Evolutionary conservation across 306 rosid genomes (phyloP), one percentile per base, ranked within the genome.

Genomic region (Betula pendula): DNA sequence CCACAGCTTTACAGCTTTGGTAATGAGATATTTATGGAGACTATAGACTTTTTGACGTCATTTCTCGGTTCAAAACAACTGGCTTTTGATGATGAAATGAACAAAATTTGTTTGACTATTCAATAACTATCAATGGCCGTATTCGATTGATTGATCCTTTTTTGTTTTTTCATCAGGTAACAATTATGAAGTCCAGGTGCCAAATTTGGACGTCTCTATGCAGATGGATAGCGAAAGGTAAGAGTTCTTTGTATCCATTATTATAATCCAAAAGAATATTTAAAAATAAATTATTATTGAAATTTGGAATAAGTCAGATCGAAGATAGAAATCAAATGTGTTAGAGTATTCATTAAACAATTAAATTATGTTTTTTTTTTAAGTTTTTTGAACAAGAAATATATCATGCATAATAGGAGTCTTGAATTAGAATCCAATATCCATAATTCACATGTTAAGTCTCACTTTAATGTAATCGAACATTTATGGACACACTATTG

Each of bases 141-240:
- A n/a, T n/a, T 20, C 47, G 52, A 31, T 19, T 71, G 15, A 13
- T 38, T 78, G 7, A 33, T 14, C 10, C 52, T 67, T 6, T 44
- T 77, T 50, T 14, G 50, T 38, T 24, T 72, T 40, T 79, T 35
- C 87, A 85, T 35, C 87, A 85, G 96, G 89, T 24, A 55, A 75
- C 35, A 76, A 77, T 24, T 56, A 56, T 70, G 90, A 87, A 20
- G 69, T 27, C 80, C 84, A 79, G 42, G 56, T 75, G 68, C 70
- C 70, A 72, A 68, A 69, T 66, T 76, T 83, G 78, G 75, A 82
- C 71, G 70, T 73, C 44, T 79, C 76, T 56, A 43, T 78, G 70
- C 83, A 81, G 38, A 85, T 65, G 82, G 80, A 81, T 51, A 77
- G 82, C 58, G 71, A 67, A 62, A 40, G 6, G 94, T 90, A 83